Conservation (phyloP, 2,329 filamentous ascomycete genomes). For the Trichoderma breve region DNA sequence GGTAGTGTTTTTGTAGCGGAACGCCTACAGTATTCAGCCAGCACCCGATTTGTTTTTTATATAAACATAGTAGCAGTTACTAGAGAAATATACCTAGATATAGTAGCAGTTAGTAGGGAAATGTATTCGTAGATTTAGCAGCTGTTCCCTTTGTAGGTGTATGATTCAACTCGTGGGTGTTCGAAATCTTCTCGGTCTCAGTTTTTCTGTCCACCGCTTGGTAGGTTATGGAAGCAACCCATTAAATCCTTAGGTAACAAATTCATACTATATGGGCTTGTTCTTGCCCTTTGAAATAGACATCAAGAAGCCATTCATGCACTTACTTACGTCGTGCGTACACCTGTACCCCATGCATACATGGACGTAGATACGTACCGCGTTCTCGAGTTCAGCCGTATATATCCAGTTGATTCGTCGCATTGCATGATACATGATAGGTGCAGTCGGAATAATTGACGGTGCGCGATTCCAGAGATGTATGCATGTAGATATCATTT, state of each 20-base stretch:
- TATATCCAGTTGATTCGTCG: background rate
- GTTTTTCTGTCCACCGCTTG: no score
- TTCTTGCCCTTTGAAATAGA: background rate
- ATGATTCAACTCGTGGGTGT: background rate
- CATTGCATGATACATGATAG: background rate
- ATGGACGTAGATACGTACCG: background rate
- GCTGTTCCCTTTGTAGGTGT: no score
- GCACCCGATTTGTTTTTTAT: background rate
- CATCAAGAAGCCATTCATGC: background rate
- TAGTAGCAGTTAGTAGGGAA: background rate
- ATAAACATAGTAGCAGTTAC: background rate
- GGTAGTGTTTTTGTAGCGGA: background rate
- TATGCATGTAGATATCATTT: background rate
- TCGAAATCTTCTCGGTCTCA: no score
- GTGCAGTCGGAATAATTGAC: background rate
- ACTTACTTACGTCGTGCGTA: background rate
- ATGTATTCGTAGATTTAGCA: no score
- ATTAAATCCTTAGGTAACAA: background rate
- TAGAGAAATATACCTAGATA: no score
- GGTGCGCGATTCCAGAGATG: background rate
- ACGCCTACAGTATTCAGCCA: background rate
- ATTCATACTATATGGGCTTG: background rate
- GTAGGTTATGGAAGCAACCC: background rate
- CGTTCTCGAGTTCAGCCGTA: background rate
- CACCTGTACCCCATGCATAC: background rate